Base-by-base conservation (phyloP, 208 protist genomes). In the Wallacemonas sp. region DNA sequence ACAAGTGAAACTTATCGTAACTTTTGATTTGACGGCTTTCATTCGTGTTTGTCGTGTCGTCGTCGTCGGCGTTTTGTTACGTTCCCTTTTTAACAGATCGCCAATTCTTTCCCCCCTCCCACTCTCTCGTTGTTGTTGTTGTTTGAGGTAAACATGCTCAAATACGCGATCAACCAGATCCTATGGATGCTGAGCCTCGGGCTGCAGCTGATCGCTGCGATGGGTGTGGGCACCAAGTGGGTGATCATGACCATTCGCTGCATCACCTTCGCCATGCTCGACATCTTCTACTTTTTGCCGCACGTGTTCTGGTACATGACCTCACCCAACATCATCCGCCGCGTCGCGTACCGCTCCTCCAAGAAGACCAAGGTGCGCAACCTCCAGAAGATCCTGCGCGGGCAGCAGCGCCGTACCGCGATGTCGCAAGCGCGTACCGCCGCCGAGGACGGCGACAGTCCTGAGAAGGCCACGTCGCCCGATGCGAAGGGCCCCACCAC, bases 201-300 rank as follows among this genome's bases (percentile, higher is more conserved):
- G 2, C 64, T 72, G 14, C 76, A 86, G 61, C 88, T 94, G 21
- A 68, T 92, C 26, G 73, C 74, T 1, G 68, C 81, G n/a, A 92
- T 95, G 85, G 88, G 88, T 19, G 38, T 88, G n/a, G 88, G 88
- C 17, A 19, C 88, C 2, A 85, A 84, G 58, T 95, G 88, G 88
- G 61, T 95, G 21, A 57, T 79, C 61, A 92, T 92, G 85, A 80
- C 81, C 0, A 32, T 76, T 27, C 85, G 88, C 47, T 81, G 81
- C 36, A 39, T 92, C 21, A 55, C 68, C 27, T 95, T 89, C 61
- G 76, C 78, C 32, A 34, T 82, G 46, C 52, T 92, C n/a, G 73
- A 84, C 38, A 19, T 83, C 12, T 27, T 68, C 0, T 90, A 83
- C 68, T 91, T 94, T 55, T 49, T 92, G n/a, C 83, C 85, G 17